Evolutionary conservation across 371 early-diverging fungal genomes (phyloP).

Genomic region (Mortierella polycephala): DNA sequence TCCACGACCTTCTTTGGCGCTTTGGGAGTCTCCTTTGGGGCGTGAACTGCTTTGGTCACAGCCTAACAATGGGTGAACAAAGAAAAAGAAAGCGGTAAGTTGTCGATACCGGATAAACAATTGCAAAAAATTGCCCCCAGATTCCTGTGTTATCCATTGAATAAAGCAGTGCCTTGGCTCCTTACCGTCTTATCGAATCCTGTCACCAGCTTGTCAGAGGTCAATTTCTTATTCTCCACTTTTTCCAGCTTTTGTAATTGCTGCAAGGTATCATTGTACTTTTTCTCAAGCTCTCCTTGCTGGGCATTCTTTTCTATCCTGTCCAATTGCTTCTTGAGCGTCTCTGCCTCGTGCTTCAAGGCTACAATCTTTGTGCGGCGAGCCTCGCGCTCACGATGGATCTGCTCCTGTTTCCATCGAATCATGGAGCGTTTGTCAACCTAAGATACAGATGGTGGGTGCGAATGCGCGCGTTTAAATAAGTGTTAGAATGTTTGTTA

Average conservation of each 20-base stretch:
- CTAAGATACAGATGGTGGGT: slow-evolving; percentile 8
- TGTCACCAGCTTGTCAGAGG: slow-evolving; percentile 81
- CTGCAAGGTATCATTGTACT: slow-evolving; percentile 54
- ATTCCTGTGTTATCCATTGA: background rate
- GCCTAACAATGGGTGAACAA: slow-evolving; percentile 42
- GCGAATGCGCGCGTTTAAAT: background rate
- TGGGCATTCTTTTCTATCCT: slow-evolving; percentile 57
- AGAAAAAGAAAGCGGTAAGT: background rate
- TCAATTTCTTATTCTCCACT: slow-evolving; percentile 78
- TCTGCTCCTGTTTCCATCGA: slow-evolving; percentile 90
- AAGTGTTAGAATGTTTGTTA: background rate
- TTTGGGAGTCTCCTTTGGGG: slow-evolving; percentile 43
- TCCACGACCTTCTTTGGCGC: slow-evolving; percentile 56
- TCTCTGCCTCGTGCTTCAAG: slow-evolving; percentile 66
- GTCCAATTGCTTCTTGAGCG: slow-evolving; percentile 65
- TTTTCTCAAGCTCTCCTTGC: slow-evolving; percentile 46
- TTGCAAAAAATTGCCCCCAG: background rate
- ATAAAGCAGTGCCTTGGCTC: background rate
- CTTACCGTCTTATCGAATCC: slow-evolving; percentile 80
- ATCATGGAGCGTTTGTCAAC: slow-evolving; percentile 93
- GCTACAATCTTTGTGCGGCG: slow-evolving; percentile 79
- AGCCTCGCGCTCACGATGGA: slow-evolving; percentile 89
- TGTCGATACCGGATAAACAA: too few species aligned
- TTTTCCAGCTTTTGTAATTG: slow-evolving; percentile 68
- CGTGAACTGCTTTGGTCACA: slow-evolving; percentile 59